These are phyloP conservation scores for Starmerella davenportii DNA, from an alignment of 805 yeast species.

Conservation along the genomic window DNA sequence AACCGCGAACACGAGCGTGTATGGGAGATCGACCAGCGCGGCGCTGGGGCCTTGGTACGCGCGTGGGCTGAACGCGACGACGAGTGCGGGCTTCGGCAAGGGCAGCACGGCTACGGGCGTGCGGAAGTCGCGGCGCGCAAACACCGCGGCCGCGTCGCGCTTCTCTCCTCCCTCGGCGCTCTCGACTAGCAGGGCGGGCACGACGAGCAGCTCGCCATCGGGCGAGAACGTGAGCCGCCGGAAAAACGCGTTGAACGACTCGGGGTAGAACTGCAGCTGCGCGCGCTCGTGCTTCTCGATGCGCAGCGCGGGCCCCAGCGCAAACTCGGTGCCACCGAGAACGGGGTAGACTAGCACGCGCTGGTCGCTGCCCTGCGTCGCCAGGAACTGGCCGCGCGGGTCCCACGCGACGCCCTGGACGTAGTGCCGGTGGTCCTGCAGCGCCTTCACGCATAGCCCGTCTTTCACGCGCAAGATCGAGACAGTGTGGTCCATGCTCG, in stretches of 20 bases:
- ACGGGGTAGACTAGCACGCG: constrained; percentile 53
- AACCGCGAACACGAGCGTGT: constrained; percentile 74
- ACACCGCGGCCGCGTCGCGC: constrained; percentile 26
- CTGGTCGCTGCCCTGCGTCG: constrained; percentile 83
- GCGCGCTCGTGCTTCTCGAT: constrained; percentile 10
- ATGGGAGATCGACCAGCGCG: constrained; percentile 38
- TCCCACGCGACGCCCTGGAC: constrained; percentile 97
- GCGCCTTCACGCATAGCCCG: constrained; percentile 40
- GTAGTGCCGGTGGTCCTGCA: constrained; percentile 66
- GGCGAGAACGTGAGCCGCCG: constrained; percentile 74
- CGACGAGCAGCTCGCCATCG: constrained; percentile 63
- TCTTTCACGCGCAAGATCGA: constrained; percentile 43
- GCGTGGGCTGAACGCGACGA: constrained; percentile 57
- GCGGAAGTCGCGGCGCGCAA: constrained; percentile 47
- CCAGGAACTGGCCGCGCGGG: constrained; percentile 56
- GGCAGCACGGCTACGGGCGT: constrained; percentile 68
- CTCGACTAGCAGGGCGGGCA: constrained; percentile 58
- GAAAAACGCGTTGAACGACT: constrained; percentile 77
- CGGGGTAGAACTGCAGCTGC: constrained; percentile 36
- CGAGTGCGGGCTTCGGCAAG: constrained; percentile 64
- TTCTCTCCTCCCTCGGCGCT: constrained; percentile 8
- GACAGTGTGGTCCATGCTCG: constrained; percentile 76
- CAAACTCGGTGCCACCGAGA: not conserved
- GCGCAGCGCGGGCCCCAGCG: not conserved
- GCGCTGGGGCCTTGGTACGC: constrained; percentile 26